These are phyloP conservation scores for Sporothrix humicola DNA, from an alignment of 2,329 filamentous ascomycete genomes.

Conservation along the genomic window DNA sequence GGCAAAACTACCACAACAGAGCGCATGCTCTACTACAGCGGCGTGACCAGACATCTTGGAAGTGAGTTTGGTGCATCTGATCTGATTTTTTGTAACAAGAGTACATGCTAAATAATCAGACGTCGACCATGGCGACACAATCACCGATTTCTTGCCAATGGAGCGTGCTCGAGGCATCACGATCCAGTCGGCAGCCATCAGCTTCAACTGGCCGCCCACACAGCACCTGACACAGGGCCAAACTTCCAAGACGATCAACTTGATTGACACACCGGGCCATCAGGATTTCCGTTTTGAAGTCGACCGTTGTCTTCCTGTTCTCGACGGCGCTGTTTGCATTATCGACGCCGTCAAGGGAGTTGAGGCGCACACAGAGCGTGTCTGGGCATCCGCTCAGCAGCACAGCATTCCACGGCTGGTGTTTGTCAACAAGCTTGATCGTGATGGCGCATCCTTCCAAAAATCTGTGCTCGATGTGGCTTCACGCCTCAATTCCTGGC, in stretches of 20 bases:
- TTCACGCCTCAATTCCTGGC: constrained; percentile 78
- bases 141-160: constrained; percentile 94
- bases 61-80: constrained; percentile 48
- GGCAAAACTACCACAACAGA: constrained; percentile 99
- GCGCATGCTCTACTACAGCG: constrained; percentile 97
- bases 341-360: constrained; percentile 59
- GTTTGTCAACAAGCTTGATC: constrained; percentile 85
- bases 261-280: constrained; percentile 96
- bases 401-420: constrained; percentile 84
- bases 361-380: constrained; percentile 95
- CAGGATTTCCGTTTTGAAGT: constrained; percentile 98
- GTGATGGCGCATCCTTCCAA: constrained; percentile 81
- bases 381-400: constrained; percentile 87
- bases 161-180: constrained; percentile 93
- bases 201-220: constrained; percentile 81
- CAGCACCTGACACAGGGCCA: constrained; percentile 47
- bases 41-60: constrained; percentile 84
- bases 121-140: constrained; percentile 94
- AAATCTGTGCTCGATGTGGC: constrained; percentile 86
- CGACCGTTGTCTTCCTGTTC: constrained; percentile 72
- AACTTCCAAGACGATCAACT: constrained; percentile 73
- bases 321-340: constrained; percentile 47
- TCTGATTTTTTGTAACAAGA: too few species aligned
- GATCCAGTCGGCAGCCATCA: constrained; percentile 96
- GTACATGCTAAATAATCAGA: constrained; percentile 54